A percentile compares a stretch with the other conserved stretches of the same genome.
Evolutionary conservation across 176 grass and related monocot species (phyloP).

Genomic region (Otatea glauca): DNA sequence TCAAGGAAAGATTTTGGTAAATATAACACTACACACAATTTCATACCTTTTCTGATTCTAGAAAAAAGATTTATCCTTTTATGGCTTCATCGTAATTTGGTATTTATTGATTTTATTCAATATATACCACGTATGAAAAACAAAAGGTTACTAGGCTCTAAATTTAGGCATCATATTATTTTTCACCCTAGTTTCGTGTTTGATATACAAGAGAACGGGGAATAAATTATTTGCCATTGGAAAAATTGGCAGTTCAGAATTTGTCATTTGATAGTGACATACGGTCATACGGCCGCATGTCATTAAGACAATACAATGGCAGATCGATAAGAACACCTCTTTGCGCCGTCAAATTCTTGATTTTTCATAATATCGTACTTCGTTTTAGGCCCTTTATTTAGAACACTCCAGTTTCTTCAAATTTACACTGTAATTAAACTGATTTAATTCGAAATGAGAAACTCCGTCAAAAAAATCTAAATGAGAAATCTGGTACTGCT

Average conservation of each 20-base stretch:
- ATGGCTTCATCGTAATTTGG: neutral
- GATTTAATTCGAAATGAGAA: neutral
- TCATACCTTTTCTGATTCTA: neutral
- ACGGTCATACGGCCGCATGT: accelerated
- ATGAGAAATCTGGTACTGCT: too few species aligned
- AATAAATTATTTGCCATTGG: neutral
- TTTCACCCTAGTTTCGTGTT: neutral
- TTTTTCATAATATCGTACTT: neutral
- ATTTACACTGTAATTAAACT: neutral
- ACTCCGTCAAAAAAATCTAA: too few species aligned
- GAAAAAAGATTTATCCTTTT: neutral
- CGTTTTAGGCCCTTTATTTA: neutral
- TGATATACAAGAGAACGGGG: neutral
- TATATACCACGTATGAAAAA: neutral
- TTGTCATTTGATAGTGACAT: neutral
- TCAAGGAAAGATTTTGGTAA: neutral
- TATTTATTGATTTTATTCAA: neutral
- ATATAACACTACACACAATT: neutral
- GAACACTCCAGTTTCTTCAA: neutral
- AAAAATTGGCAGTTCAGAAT: neutral
- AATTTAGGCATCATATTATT: neutral
- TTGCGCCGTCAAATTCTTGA: neutral
- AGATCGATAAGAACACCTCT: neutral
- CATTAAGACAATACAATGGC: neutral
- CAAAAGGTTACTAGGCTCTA: neutral